phyloP scores from a whole-genome alignment of 495 filamentous ascomycete species.

The Podospora pseudopauciseta region DNA sequence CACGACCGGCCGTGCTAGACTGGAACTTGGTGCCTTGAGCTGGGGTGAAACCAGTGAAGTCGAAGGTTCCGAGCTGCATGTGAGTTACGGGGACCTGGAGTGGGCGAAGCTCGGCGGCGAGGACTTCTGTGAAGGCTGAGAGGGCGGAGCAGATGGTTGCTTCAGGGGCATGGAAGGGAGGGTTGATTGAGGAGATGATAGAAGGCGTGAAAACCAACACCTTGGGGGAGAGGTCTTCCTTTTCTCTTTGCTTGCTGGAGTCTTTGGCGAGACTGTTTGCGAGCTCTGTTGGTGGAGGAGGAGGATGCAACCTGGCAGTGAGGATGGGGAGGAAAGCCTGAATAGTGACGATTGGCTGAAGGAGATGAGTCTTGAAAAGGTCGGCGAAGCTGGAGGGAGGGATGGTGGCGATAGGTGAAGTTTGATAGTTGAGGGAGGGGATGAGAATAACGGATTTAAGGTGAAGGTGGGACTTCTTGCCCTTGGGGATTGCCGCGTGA shows the following conservation, averaged over 20 bases:
- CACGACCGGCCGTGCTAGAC: neutral
- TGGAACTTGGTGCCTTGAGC: conserved; percentile 29
- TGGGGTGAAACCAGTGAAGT: conserved; percentile 51
- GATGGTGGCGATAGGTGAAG: conserved; percentile 76
- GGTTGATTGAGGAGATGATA: conserved; percentile 76
- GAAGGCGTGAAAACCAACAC: conserved; percentile 80
- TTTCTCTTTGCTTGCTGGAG: conserved; percentile 6
- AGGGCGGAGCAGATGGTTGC: conserved; percentile 72
- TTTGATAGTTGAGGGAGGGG: conserved; percentile 64
- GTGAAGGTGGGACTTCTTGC: conserved; percentile 67
- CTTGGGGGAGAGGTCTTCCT: conserved; percentile 40
- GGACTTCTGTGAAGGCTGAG: conserved; percentile 69
- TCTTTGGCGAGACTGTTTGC: conserved; percentile 36
- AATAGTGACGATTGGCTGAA: conserved; percentile 82
- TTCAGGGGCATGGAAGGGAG: conserved; percentile 82
- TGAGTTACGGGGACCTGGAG: conserved; percentile 75
- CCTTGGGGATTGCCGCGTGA: conserved; percentile 65
- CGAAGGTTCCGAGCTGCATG: conserved; percentile 83
- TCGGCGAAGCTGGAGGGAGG: conserved; percentile 80
- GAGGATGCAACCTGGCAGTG: conserved; percentile 28
- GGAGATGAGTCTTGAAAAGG: conserved; percentile 83
- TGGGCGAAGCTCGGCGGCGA: conserved; percentile 70
- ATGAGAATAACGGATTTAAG: conserved; percentile 77
- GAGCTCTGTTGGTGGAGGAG: conserved; percentile 33
- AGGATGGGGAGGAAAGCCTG: conserved; percentile 85